phyloP scores from a whole-genome alignment of 2,329 filamentous ascomycete genomes.

The Bipolaris oryzae region DNA sequence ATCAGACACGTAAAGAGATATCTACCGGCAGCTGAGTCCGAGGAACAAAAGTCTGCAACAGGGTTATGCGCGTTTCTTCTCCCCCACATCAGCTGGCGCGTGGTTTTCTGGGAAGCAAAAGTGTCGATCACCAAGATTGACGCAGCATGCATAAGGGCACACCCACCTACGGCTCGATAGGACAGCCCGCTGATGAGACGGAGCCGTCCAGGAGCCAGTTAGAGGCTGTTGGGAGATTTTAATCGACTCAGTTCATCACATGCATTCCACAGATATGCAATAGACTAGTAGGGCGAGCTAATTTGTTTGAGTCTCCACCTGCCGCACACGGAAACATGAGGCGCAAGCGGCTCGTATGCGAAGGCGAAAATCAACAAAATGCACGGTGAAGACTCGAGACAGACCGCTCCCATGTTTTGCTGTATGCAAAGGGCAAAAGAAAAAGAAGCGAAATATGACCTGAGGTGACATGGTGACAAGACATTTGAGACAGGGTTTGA shows the following conservation, averaged over 20 bases:
- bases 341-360: not conserved
- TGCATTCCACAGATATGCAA: not conserved
- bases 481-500: no score
- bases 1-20: constrained; percentile 6
- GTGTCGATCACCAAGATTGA: constrained; percentile 8
- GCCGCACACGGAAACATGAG: not conserved
- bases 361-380: not conserved
- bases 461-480: not conserved
- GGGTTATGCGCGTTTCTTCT: not conserved
- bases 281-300: not conserved
- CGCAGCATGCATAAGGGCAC: not conserved
- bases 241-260: not conserved
- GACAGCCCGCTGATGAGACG: not conserved
- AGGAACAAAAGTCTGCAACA: not conserved
- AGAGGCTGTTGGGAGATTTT: not conserved
- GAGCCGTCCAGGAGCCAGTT: constrained; percentile 7
- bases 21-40: not conserved
- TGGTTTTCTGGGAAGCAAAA: constrained; percentile 1
- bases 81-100: not conserved
- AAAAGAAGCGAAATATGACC: not conserved
- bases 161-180: not conserved
- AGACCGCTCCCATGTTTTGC: not conserved
- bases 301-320: constrained; percentile 1
- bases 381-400: not conserved
- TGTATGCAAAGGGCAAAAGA: not conserved